Base-by-base conservation (phyloP, 805 yeast species). In the Groenewaldozyma tartarivorans region DNA sequence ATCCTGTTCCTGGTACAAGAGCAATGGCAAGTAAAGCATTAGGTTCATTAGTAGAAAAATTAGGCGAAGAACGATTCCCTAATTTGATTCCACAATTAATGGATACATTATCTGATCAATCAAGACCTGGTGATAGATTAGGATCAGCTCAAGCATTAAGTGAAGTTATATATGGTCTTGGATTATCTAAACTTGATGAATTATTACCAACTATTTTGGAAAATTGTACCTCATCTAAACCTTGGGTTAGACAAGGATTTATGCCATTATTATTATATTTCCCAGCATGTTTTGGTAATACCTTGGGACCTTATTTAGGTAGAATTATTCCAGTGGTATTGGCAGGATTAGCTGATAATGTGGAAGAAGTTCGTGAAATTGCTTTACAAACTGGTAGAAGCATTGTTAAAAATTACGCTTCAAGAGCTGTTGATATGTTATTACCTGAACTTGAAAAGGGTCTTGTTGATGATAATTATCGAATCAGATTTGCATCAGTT, bases 61-160 rank as follows among this genome's bases (percentile, higher is more conserved):
- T 92, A 32, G 99, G 99, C 42, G 99, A 92, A 63, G 95, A 85
- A 36, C 80, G 77, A 51, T 88, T 92, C 85, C 96, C 98, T 27
- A 82, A 75, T 31, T 76, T 92, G 58, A 82, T 92, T 51, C 84
- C 94, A 35, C 76, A 87, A 44, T 71, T 92, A 47, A 56, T 90
- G 40, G 74, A 67, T 36, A 81, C 92, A 0, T 70, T 92, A 46
- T 74, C 78, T 53, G 96, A 88, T 56, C 86, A 80, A 47, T 47
- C 70, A 13, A 80, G 77, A 54, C 74, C 86, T 5, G 96, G 96
- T 46, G 97, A 92, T 57, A 77, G 96, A 49, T 72, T 92, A 45
- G 99, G 99, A 44, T 82, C 95, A 39, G 98, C 97, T 0, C 98
- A 92, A 67, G 97, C 95, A 2, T 72, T 92, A 42, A 76, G 96